Evolutionary conservation across 345 rosid genomes (phyloP), one percentile per base, ranked within the genome.

Genomic region (Eutrema heterophyllum): DNA sequence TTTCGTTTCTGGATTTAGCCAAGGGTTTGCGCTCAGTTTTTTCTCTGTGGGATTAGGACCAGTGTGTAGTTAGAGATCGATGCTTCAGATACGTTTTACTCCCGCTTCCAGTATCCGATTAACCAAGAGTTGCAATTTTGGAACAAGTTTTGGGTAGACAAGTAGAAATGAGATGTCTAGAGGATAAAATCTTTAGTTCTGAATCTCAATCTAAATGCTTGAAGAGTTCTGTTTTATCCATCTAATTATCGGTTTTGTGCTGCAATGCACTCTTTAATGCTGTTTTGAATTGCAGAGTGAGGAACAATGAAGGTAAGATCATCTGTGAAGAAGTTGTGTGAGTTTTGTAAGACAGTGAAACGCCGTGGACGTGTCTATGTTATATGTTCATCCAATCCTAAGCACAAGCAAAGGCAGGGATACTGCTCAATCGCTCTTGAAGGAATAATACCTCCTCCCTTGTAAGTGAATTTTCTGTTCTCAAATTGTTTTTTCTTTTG

Each of bases 281-380:
- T 21, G 1, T 21, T 21, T 21, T 21, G 24, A 21, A 21, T 21
- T 21, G 24, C 24, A 21, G 2, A 21, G 24, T 1, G 76, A 83
- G 85, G 51, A 72, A 36, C 77, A 40, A 86, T 84, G 99, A 95
- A 95, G 97, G 97, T 92, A 58, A 81, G 98, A 26, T 89, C 98
- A 12, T 95, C 96, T 6, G 94, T 92, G 84, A 95, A 95, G 86
- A 95, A 92, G 87, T 79, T 92, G 96, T 90, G 98, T 61, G 96
- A 95, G 81, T 95, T 88, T 54, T 95, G 98, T 73, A 86, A 77
- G 80, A 87, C 92, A 7, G 82, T 92, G 61, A 92, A 92, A 75
- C 96, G 96, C 7, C 89, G 97, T 21, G 97, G 99, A 53, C 90
- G 94, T 43, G 89, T 92, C 0, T 90, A 85, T 62, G 89, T 92